Evolutionary conservation across 768 basidiomycete species (phyloP), one percentile per base, ranked within the genome.

Genomic region (Trametes gibbosa): DNA sequence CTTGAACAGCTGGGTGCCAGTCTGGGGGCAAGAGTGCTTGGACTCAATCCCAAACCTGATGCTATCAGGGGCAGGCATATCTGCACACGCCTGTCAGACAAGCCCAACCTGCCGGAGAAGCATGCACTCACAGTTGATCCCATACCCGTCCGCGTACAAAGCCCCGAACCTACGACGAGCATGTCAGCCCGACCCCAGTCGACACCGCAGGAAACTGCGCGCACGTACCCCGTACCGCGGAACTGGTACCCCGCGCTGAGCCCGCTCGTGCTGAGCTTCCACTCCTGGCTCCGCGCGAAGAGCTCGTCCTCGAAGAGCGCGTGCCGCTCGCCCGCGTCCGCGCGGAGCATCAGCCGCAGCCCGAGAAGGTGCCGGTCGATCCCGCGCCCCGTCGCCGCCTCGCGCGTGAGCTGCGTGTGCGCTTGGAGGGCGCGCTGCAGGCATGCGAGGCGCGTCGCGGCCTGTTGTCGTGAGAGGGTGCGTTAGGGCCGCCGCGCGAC

Each of bases 11-110:
- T 76, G 70, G 14, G 93, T 96, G 17, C 90, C 90, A 17, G 94
- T 95, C 17, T 74, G 67, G 3, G 79, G 68, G 60, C 79, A 84
- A 5, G 89, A 88, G 59, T 79, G 75, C 71, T 98, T 98, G 45
- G 89, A 92, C 70, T 98, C 96, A 69, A 97, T 85, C 2, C 96
- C 95, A 74, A 97, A 95, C 72, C 94, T 95, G 68, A 98, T 78
- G 57, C 85, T 77, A 42, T 86, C 74, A 14, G 87, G 84, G 14
- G 87, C 92, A 56, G 90, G 82, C 58, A 96, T 81, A 72, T 97
- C 95, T 96, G 29, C 10, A 65, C 23, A 49, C 17, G 23, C 46
- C 45, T n/a, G 16, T 25, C 10, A 50, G 21, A 24, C 21, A 2
- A 40, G 9, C 47, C 48, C 51, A 14, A 32, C 16, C 27, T 14